A percentile compares a stretch with the other conserved stretches of the same genome.
Conservation (phyloP, 1,284 basidiomycete genomes). For the Microbotryum scabiosae region DNA sequence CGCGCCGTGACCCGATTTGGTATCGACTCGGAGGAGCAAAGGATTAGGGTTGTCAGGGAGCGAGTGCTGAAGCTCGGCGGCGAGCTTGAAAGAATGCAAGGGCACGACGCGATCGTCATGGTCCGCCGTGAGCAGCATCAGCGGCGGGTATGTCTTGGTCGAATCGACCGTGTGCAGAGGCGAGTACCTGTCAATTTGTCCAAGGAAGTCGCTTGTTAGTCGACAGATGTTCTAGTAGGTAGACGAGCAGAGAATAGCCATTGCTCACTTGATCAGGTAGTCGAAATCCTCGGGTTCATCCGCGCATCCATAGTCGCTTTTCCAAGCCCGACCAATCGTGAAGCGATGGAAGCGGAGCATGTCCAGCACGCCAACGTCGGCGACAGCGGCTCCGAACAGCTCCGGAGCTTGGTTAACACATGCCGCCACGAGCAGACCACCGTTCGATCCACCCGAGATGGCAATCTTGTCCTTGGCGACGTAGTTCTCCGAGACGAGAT, state of each 20-base stretch:
- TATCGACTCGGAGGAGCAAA: slow-evolving; percentile 62
- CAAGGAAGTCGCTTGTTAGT: not conserved
- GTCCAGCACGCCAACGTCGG: slow-evolving; percentile 70
- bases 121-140: slow-evolving; percentile 64
- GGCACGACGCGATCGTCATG: slow-evolving; percentile 71
- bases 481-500: slow-evolving; percentile 62
- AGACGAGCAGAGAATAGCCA: not conserved
- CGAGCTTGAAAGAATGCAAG: slow-evolving; percentile 69
- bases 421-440: slow-evolving; percentile 67
- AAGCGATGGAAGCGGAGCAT: slow-evolving; percentile 68
- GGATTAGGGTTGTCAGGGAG: slow-evolving; percentile 54
- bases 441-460: slow-evolving; percentile 65
- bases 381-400: slow-evolving; percentile 67
- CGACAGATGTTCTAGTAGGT: not conserved
- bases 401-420: slow-evolving; percentile 70
- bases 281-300: slow-evolving; percentile 56
- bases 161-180: slow-evolving; percentile 62
- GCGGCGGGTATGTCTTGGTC: slow-evolving; percentile 53
- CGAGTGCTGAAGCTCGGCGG: slow-evolving; percentile 60
- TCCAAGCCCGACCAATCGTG: slow-evolving; percentile 68
- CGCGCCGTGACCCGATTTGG: slow-evolving; percentile 69
- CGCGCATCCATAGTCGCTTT: slow-evolving; percentile 31
- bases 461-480: slow-evolving; percentile 63
- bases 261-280: slow-evolving; percentile 51
- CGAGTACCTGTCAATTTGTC: slow-evolving; percentile 46